These are phyloP conservation scores for Starmera dryadoides DNA, from an alignment of 805 yeast species.

Conservation along the genomic window DNA sequence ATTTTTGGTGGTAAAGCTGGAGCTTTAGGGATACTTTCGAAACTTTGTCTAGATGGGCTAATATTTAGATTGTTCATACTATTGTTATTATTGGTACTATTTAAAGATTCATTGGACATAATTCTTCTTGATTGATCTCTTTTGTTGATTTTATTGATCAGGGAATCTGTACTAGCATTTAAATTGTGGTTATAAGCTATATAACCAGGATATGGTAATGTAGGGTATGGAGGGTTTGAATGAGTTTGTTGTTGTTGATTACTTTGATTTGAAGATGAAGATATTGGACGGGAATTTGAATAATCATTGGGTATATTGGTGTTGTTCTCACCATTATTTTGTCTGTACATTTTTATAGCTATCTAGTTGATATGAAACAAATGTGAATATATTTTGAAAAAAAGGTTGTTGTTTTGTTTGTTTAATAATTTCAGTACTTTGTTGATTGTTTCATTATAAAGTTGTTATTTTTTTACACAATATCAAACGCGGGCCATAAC, in stretches of 20 bases:
- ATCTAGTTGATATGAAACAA: too few species aligned
- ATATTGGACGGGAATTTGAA: too few species aligned
- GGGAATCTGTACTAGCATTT: conserved; percentile 11
- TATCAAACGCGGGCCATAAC: too few species aligned
- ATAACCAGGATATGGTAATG: conserved; percentile 11
- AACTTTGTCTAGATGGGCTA: background rate
- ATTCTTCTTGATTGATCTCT: conserved; percentile 8
- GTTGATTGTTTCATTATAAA: background rate
- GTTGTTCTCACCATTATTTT: too few species aligned
- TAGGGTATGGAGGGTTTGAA: conserved; percentile 9
- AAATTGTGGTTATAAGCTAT: conserved; percentile 2
- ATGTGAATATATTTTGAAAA: too few species aligned
- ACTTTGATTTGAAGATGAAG: too few species aligned
- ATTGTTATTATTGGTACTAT: background rate
- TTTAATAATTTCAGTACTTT: background rate
- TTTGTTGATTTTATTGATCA: conserved; percentile 5
- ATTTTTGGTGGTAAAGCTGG: conserved; percentile 3
- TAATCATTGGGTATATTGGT: too few species aligned
- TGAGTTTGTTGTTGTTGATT: too few species aligned
- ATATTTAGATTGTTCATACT: background rate
- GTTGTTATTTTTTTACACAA: too few species aligned
- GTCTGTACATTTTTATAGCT: too few species aligned
- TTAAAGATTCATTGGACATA: background rate
- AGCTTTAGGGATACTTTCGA: conserved; percentile 1
- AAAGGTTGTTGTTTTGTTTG: too few species aligned